Evolutionary conservation across 352 stramenopile genomes (phyloP), one percentile per base, ranked within the genome.

Genomic region (Globisporangium lucens): DNA sequence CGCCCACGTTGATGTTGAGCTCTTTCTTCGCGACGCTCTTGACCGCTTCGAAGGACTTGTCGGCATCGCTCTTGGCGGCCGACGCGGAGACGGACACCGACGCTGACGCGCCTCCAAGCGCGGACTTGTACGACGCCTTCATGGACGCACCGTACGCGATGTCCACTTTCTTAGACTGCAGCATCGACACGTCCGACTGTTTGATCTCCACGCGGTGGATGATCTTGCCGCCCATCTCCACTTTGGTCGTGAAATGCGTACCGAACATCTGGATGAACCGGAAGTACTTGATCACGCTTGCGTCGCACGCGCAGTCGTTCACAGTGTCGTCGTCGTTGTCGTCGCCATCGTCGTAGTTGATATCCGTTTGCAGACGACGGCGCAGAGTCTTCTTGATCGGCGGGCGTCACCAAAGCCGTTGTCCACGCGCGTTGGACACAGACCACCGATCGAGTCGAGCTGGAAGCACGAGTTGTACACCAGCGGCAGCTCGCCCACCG

Each of bases 351-450:
- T 57, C n/a, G 12, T 57, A 22, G 10, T 30, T 35, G 27, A 13
- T 8, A n/a, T 38, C 27, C 15, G 74, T 36, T 87, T 77, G 78
- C 57, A 83, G 41, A 78, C 85, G 73, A 76, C 76, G 59, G 38
- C 61, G 85, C 13, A 61, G 72, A 3, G n/a, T 82, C 1, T 46
- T 82, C 56, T 62, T 62, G 29, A 51, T 33, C 2, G 56, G 56
- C 4, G 74, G 66, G 12, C 59, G 4, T 70, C 68, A 0, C 79
- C 79, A 6, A 41, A 85, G 2, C 57, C 73, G 17, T 53, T 67
- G 13, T 62, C 43, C 3, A 63, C 62, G 6, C 61, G 64, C 2
- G 67, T 64, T 10, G 59, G 59, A 38, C 59, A 65, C 59, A 30
- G 59, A 9, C 59, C 59, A 29, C 59, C 59, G 4, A 41, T 56